Percentiles rank a stretch among this genome's conserved stretches.
Evolutionary conservation across 208 protist genomes (phyloP).

Genomic region (Porcisia deanei): DNA sequence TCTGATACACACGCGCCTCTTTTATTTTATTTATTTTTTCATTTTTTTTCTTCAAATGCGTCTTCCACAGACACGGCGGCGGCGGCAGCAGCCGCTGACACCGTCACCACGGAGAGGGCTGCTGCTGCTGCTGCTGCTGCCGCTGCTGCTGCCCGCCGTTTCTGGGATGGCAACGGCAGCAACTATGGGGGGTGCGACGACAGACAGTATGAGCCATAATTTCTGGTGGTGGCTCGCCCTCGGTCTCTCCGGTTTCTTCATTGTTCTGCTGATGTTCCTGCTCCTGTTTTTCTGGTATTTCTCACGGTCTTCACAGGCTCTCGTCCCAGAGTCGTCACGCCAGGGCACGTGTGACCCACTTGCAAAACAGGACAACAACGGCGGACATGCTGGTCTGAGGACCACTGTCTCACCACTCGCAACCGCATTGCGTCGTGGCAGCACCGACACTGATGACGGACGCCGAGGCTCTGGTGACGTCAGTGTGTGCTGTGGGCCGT

Average conservation of each 20-base stretch:
- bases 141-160: neutral
- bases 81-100: too few species aligned
- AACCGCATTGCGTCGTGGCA: neutral
- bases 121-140: neutral
- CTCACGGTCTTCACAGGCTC: too few species aligned
- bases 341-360: neutral
- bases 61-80: too few species aligned
- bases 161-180: neutral
- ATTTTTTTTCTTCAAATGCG: neutral
- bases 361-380: neutral
- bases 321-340: neutral
- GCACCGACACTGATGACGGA: neutral
- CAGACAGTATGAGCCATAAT: neutral
- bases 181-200: neutral
- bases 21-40: neutral
- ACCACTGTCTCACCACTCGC: neutral
- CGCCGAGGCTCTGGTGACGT: neutral
- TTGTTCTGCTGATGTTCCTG: neutral
- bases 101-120: neutral
- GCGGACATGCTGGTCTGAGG: neutral
- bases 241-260: slow-evolving; percentile 3
- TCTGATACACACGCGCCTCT: neutral
- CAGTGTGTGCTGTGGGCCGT: neutral
- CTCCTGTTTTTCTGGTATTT: neutral
- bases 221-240: slow-evolving; percentile 13